These are phyloP conservation scores for Starmerella roubikii DNA, from an alignment of 805 yeast genomes.

Conservation along the genomic window DNA sequence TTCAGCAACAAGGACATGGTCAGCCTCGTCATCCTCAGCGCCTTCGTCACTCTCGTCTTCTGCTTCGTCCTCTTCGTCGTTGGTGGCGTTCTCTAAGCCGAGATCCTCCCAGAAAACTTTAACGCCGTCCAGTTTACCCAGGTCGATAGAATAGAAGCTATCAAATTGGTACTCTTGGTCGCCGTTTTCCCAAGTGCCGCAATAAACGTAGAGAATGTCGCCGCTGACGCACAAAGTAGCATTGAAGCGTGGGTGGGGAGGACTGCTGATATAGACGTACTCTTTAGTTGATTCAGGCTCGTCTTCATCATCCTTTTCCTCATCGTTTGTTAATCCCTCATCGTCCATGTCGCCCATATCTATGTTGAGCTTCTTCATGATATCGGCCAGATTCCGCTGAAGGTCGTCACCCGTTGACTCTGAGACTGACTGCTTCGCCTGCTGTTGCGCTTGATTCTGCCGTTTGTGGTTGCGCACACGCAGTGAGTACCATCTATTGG, in stretches of 20 bases:
- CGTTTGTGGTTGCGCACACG: constrained; percentile 41
- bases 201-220: constrained; percentile 69
- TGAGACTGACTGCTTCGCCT: constrained; percentile 24
- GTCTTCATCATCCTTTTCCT: constrained; percentile 29
- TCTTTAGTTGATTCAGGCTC: constrained; percentile 29
- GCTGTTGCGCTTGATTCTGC: constrained; percentile 32
- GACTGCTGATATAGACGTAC: constrained; percentile 42
- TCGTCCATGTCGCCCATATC: constrained; percentile 19
- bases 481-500: constrained; percentile 77
- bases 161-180: constrained; percentile 77
- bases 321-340: constrained; percentile 19
- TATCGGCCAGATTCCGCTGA: constrained; percentile 56
- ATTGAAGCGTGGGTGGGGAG: constrained; percentile 86
- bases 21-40: constrained; percentile 45
- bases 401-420: constrained; percentile 54
- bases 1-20: constrained; percentile 28
- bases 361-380: constrained; percentile 25
- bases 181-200: constrained; percentile 82
- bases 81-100: constrained; percentile 28
- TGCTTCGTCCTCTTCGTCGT: constrained; percentile 34
- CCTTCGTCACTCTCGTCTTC: constrained; percentile 55
- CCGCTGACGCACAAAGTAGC: constrained; percentile 74
- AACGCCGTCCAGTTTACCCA: constrained; percentile 77
- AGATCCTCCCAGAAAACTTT: constrained; percentile 84
- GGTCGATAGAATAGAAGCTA: constrained; percentile 72